Percentiles rank a stretch among this genome's conserved stretches.
Evolutionary conservation across 164 flowering plant species (phyloP).

Genomic region (Aristolochia fimbriata): DNA sequence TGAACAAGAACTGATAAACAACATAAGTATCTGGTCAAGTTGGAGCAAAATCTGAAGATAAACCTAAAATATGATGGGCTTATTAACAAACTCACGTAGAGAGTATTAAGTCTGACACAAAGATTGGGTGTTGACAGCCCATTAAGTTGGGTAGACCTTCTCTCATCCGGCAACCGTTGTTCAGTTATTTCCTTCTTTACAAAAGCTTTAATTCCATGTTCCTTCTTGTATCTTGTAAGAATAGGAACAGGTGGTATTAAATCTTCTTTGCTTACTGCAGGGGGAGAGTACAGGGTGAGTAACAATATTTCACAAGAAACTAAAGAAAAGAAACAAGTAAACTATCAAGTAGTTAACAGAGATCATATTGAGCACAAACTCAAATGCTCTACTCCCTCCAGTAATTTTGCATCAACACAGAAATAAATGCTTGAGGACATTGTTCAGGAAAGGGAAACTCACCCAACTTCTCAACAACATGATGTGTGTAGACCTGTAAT

Average conservation of each 20-base stretch:
- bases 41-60: not conserved
- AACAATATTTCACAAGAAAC: no score
- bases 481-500: constrained; percentile 76
- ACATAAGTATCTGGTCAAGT: no score
- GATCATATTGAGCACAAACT: no score
- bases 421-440: not conserved
- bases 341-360: no score
- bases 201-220: constrained; percentile 85
- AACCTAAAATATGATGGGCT: not conserved
- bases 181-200: constrained; percentile 82
- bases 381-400: not conserved
- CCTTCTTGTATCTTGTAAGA: constrained; percentile 82
- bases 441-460: constrained; percentile 10
- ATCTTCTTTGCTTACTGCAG: constrained; percentile 82
- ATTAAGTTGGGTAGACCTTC: constrained; percentile 55
- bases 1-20: no score
- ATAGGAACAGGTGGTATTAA: constrained; percentile 86
- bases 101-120: constrained; percentile 83
- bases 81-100: constrained; percentile 53
- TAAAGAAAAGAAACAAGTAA: no score
- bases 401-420: not conserved
- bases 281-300: no score
- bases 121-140: constrained; percentile 64
- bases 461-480: constrained; percentile 62
- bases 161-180: constrained; percentile 61